Evolutionary conservation across 495 filamentous ascomycete species (phyloP).

Genomic region (Cercophora sp.): DNA sequence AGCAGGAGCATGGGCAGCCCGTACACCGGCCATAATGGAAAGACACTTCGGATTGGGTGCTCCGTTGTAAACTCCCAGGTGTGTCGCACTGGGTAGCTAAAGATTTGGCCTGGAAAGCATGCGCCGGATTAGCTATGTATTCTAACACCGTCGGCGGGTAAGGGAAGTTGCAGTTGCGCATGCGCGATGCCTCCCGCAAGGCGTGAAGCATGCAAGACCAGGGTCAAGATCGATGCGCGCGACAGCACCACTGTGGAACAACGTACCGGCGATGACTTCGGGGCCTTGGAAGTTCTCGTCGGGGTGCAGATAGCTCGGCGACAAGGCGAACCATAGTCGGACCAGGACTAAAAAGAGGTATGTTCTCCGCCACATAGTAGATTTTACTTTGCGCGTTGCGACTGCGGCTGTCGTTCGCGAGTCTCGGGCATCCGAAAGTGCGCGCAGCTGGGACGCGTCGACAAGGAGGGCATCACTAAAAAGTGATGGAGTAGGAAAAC

Average conservation of each 20-base stretch:
- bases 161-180: neutral
- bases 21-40: slow-evolving; percentile 93
- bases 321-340: slow-evolving; percentile 89
- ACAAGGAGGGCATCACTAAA: slow-evolving; percentile 14
- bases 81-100: slow-evolving; percentile 74
- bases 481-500: neutral
- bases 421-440: slow-evolving; percentile 19
- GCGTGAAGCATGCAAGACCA: neutral
- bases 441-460: slow-evolving; percentile 2
- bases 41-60: slow-evolving; percentile 85
- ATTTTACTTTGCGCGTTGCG: slow-evolving; percentile 6
- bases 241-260: neutral
- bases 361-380: slow-evolving; percentile 81
- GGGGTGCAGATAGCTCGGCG: slow-evolving; percentile 93
- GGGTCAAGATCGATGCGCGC: neutral
- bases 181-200: slow-evolving; percentile 4
- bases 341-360: slow-evolving; percentile 82
- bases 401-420: slow-evolving; percentile 13
- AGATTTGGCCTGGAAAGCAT: slow-evolving; percentile 66
- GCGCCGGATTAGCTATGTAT: slow-evolving; percentile 6
- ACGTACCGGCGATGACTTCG: slow-evolving; percentile 90
- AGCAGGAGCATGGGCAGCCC: slow-evolving; percentile 87
- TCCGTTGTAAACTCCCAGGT: slow-evolving; percentile 95
- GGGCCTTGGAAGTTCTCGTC: slow-evolving; percentile 99
- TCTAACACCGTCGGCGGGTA: neutral